phyloP scores from a whole-genome alignment of 352 stramenopile genomes.

The Pythium brassicae region DNA sequence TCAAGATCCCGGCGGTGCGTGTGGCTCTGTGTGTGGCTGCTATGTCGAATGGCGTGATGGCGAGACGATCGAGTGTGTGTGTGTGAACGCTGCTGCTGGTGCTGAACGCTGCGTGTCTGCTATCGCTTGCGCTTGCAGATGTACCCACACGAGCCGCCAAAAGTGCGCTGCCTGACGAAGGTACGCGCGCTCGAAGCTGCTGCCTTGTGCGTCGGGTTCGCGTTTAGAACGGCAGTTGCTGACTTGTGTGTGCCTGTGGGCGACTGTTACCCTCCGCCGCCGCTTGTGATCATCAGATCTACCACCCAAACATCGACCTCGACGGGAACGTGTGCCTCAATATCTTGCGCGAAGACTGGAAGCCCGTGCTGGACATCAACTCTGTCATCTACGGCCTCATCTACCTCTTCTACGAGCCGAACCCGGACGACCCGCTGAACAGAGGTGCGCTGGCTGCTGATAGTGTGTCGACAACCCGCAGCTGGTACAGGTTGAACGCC shows the following conservation, averaged over 20 bases:
- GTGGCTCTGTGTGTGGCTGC: not conserved
- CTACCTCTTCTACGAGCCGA: slow-evolving; percentile 99
- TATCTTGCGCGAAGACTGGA: slow-evolving; percentile 98
- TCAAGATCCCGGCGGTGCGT: slow-evolving; percentile 94
- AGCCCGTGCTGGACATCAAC: slow-evolving; percentile 98
- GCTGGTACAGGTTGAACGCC: too few relatives aligned
- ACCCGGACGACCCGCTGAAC: slow-evolving; percentile 98
- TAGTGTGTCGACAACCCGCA: not conserved
- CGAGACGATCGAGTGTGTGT: too few relatives aligned
- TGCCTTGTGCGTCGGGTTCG: not conserved
- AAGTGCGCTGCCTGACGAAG: slow-evolving; percentile 96
- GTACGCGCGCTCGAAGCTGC: slow-evolving; percentile 20
- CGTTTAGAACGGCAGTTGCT: not conserved
- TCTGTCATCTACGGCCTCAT: slow-evolving; percentile 99
- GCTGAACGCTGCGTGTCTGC: too few relatives aligned
- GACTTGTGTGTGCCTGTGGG: not conserved
- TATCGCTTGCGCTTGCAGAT: slow-evolving; percentile 31
- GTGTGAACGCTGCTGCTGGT: too few relatives aligned
- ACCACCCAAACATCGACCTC: slow-evolving; percentile 98
- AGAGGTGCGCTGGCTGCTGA: slow-evolving; percentile 36
- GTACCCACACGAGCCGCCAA: slow-evolving; percentile 96
- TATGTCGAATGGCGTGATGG: too few relatives aligned
- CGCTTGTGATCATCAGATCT: slow-evolving; percentile 87
- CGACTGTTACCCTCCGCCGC: too few relatives aligned
- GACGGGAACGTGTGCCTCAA: slow-evolving; percentile 98